phyloP scores from a whole-genome alignment of 129 eudicot species.

The Heracleum sosnowskyi region DNA sequence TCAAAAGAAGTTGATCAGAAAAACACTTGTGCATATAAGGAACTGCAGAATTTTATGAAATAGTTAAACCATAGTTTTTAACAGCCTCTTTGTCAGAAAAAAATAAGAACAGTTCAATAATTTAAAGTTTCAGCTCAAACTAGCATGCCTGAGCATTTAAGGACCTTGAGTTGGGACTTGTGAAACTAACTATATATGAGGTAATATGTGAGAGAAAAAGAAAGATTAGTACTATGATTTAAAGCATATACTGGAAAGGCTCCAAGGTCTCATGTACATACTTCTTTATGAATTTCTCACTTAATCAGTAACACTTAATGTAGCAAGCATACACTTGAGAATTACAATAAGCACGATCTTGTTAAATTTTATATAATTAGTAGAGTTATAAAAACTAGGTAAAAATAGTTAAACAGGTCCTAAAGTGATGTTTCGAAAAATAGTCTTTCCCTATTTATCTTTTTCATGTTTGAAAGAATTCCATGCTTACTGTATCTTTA shows the following conservation, averaged over 20 bases:
- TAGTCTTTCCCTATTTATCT: background rate
- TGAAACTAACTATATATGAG: background rate
- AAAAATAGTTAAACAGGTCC: background rate
- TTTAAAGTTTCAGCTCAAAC: background rate
- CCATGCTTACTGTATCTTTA: background rate
- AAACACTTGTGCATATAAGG: background rate
- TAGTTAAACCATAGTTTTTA: background rate
- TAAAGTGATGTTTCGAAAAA: background rate
- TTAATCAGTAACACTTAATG: background rate
- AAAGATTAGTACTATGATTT: background rate
- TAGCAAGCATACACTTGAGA: background rate
- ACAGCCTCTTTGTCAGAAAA: background rate
- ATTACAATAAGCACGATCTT: background rate
- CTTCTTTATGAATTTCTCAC: background rate
- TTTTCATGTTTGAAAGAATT: background rate
- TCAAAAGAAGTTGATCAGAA: background rate
- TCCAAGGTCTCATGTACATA: background rate
- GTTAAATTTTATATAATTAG: too few relatives aligned
- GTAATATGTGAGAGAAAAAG: background rate
- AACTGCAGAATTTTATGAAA: background rate
- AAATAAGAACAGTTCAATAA: background rate
- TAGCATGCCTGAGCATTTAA: constrained; percentile 5
- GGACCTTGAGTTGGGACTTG: background rate
- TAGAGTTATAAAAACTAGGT: too few relatives aligned
- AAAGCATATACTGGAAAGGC: background rate